phyloP scores from a whole-genome alignment of 495 filamentous ascomycete genomes.

The Podospora bellae-mahoneyi region DNA sequence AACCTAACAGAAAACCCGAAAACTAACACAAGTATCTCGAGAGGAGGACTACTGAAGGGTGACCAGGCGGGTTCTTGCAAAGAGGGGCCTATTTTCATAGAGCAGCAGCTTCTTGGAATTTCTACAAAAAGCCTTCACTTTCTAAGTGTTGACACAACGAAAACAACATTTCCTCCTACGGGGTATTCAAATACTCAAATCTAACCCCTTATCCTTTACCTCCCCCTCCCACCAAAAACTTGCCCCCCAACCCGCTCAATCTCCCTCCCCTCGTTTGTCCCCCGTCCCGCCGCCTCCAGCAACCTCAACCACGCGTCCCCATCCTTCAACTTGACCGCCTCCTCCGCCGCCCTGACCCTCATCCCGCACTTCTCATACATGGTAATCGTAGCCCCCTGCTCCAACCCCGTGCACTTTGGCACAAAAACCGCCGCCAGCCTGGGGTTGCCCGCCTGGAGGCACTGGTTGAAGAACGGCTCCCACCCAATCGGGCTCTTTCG shows the following conservation, averaged over 20 bases:
- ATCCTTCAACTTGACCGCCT: constrained; percentile 81
- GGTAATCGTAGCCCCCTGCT: constrained; percentile 63
- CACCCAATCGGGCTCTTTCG: constrained; percentile 91
- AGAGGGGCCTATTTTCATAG: too few relatives aligned
- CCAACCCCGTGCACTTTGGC: constrained; percentile 70
- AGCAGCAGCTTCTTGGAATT: too few relatives aligned
- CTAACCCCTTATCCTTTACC: not conserved
- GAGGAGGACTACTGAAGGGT: too few relatives aligned
- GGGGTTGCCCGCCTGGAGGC: constrained; percentile 83
- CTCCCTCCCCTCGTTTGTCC: constrained; percentile 43
- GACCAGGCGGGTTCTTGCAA: too few relatives aligned
- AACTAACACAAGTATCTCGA: too few relatives aligned
- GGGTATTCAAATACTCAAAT: not conserved
- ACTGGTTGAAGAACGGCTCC: constrained; percentile 95
- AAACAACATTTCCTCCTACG: too few relatives aligned
- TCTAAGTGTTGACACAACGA: too few relatives aligned
- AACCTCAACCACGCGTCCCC: constrained; percentile 52
- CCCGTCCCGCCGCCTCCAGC: constrained; percentile 45
- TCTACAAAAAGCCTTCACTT: too few relatives aligned
- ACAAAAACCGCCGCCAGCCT: constrained; percentile 80
- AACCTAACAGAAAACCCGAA: too few relatives aligned
- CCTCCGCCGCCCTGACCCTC: constrained; percentile 85
- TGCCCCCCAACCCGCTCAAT: constrained; percentile 44
- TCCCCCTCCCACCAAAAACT: constrained; percentile 38
- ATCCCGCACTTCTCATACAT: constrained; percentile 98